Evolutionary conservation across 192 early-diverging fungal species (phyloP), one percentile per base, ranked within the genome.

Genomic region (Obelidium mucronatum): DNA sequence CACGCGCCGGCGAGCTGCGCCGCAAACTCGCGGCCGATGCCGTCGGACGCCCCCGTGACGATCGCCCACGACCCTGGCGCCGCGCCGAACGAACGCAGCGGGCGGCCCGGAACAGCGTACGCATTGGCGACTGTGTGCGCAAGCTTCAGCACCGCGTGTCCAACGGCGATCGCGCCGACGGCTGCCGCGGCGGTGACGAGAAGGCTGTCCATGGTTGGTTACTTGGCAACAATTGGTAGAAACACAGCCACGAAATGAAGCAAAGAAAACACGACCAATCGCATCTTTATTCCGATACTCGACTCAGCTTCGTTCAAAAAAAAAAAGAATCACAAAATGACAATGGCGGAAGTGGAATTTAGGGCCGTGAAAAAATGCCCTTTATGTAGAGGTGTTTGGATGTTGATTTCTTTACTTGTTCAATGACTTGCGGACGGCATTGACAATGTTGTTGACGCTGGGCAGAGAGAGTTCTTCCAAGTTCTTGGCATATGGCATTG

Each of bases 401-500:
- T 19, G 44, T 48, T 28, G 36, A 35, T 78, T 82, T 79, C 82
- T 83, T 83, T 78, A 55, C 79, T 72, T 72, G 77, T 81, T 68
- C 36, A 94, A 80, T 55, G 82, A 85, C 73, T 92, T 91, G 88
- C 87, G 85, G 70, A 91, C 90, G 64, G 92, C 90, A 78, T 93
- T 93, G 77, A 90, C 89, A 77, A 99, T 95, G 78, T 91, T 87
- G 77, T 93, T 88, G 35, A 90, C 84, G 67, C 91, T 90, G 58
- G 97, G 97, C 80, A 97, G 91, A 60, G 93, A 85, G 51, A 93
- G 89, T n/a, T 76, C 79, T 85, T 99, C 97, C 67, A 99, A 90
- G 91, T 97, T 98, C 77, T 87, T 82, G 54, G 97, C 96, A 80
- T 98, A 99, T 61, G 97, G 96, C 82, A 95, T 99, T 56, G 97